Base-by-base conservation (phyloP, 768 basidiomycete genomes). In the Calocybe indica region DNA sequence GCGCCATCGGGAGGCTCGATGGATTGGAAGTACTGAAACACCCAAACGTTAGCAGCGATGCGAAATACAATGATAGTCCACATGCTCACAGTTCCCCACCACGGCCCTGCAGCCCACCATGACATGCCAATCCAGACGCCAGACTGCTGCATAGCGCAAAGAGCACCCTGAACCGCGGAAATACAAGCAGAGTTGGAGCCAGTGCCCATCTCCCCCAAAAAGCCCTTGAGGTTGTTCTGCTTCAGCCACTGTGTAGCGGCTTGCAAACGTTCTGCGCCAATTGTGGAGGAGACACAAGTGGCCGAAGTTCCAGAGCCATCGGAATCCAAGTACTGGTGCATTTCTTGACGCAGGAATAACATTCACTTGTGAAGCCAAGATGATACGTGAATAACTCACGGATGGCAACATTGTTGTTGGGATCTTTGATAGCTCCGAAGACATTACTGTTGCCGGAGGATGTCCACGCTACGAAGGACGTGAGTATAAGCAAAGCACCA, bases 291-390 rank as follows among this genome's bases (percentile, higher is more conserved):
- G 34, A 83, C 80, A 57, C 82, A 84, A 22, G 63, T 71, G 1
- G 57, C 57, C 40, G 61, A 70, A 6, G 80, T 82, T 43, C 79
- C 79, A 13, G 79, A 81, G 52, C 78, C 73, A 56, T 84, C 81
- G 33, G 72, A 74, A 62, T 83, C 81, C 54, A 84, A 80, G 67
- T 84, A 84, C 59, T 83, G 80, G 61, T 84, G 81, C 78, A 83
- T 82, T 58, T 84, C 79, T 76, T 22, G 22, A 56, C 3, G n/a
- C 45, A 41, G 28, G 1, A 10, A 11, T 42, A 7, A 40, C 22
- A 13, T 38, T 13, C 9, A 48, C 11, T 33, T 5, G 37, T 44
- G 13, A 44, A 32, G 37, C 33, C n/a, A 15, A 29, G 33, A 37
- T 22, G 41, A 13, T 40, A 53, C 36, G 8, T 15, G 30, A n/a